phyloP scores from a whole-genome alignment of 768 basidiomycete species.

The Suillus americanus region DNA sequence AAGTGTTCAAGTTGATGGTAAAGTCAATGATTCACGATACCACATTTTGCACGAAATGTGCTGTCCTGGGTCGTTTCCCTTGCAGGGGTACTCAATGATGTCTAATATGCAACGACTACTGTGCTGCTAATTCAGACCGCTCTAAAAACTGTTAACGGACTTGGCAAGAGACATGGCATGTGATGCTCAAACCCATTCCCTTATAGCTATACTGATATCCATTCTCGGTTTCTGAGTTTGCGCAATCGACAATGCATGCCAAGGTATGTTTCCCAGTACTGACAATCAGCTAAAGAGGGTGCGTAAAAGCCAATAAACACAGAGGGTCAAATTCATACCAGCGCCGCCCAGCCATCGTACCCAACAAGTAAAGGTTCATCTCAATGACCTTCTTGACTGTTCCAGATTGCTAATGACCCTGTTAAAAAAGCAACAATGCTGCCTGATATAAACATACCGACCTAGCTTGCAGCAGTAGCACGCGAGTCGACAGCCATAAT shows the following conservation, averaged over 20 bases:
- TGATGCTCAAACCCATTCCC: constrained; percentile 96
- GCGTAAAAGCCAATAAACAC: constrained; percentile 8
- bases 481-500: constrained; percentile 98
- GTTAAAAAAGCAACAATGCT: not conserved
- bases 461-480: constrained; percentile 95
- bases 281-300: constrained; percentile 73
- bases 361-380: constrained; percentile 98
- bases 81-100: no score
- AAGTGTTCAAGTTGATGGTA: no score
- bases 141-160: constrained; percentile 44
- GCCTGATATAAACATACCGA: constrained; percentile 59
- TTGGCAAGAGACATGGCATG: not conserved
- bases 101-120: no score
- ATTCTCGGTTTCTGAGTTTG: constrained; percentile 93
- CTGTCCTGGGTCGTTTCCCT: no score
- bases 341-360: constrained; percentile 99
- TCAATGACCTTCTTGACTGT: no score
- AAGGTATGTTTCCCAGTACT: constrained; percentile 99
- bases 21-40: no score
- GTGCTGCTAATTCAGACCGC: constrained; percentile 26
- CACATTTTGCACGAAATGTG: no score
- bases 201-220: constrained; percentile 99
- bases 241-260: constrained; percentile 97
- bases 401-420: constrained; percentile 66
- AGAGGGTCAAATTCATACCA: constrained; percentile 47